These are phyloP conservation scores for Amanita muscaria DNA, from an alignment of 768 basidiomycete genomes.

Conservation along the genomic window DNA sequence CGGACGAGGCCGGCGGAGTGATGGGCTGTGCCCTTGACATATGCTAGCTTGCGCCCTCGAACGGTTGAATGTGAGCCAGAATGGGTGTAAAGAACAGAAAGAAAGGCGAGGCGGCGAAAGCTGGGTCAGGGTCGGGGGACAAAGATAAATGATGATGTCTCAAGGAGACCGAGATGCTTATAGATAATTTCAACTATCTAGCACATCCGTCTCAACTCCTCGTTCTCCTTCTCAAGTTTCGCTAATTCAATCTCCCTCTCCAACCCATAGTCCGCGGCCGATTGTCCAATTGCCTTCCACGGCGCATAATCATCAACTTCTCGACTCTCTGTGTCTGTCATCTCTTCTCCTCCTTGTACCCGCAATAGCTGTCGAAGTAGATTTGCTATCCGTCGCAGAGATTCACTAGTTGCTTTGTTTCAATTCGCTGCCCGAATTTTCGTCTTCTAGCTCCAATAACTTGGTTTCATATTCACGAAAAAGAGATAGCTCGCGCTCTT, in stretches of 20 bases:
- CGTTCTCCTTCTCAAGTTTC: slow-evolving; percentile 83
- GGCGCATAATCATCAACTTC: slow-evolving; percentile 31
- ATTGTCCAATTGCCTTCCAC: slow-evolving; percentile 26
- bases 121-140: neutral
- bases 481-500: slow-evolving; percentile 83
- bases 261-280: slow-evolving; percentile 60
- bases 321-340: slow-evolving; percentile 16
- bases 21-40: no score
- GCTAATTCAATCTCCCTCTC: slow-evolving; percentile 89
- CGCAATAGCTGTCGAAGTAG: slow-evolving; percentile 65
- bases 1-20: no score
- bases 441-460: slow-evolving; percentile 68
- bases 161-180: slow-evolving; percentile 2
- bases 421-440: slow-evolving; percentile 49
- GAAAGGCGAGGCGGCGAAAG: no score
- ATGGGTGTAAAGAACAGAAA: no score
- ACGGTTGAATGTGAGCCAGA: no score
- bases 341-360: slow-evolving; percentile 58
- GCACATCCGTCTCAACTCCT: slow-evolving; percentile 65
- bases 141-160: neutral
- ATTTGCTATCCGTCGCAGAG: slow-evolving; percentile 62
- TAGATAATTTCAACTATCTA: slow-evolving; percentile 4
- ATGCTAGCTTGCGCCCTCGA: no score
- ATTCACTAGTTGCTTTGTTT: slow-evolving; percentile 51
- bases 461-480: slow-evolving; percentile 87